phyloP scores from a whole-genome alignment of 1,284 basidiomycete species.

The Hemileia vastatrix region DNA sequence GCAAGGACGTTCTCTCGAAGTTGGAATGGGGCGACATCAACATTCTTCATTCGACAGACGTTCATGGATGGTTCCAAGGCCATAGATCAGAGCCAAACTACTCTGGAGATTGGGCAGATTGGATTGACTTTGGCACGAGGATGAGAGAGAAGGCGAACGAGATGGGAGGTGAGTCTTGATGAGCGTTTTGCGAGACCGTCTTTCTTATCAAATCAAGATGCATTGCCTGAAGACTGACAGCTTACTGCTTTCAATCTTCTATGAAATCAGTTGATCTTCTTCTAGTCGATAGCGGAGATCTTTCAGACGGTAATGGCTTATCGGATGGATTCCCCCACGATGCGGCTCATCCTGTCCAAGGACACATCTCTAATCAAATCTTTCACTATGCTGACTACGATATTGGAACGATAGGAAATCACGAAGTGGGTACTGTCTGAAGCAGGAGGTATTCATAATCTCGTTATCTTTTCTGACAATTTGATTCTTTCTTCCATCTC shows the following conservation, averaged over 20 bases:
- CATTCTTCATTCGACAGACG: slow-evolving; percentile 36
- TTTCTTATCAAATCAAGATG: no score
- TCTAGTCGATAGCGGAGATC: slow-evolving; percentile 38
- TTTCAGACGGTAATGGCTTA: slow-evolving; percentile 38
- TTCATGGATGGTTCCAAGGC: slow-evolving; percentile 32
- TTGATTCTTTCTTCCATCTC: no score
- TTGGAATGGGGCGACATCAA: slow-evolving; percentile 36
- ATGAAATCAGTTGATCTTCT: slow-evolving; percentile 29
- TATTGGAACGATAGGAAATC: slow-evolving; percentile 38
- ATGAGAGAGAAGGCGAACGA: slow-evolving; percentile 30
- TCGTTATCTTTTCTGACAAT: no score
- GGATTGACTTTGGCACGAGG: slow-evolving; percentile 35
- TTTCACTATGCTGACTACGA: slow-evolving; percentile 39
- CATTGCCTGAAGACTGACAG: no score
- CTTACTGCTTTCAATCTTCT: no score
- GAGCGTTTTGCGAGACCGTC: no score
- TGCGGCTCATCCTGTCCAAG: not conserved
- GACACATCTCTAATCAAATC: not conserved
- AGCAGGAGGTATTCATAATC: no score
- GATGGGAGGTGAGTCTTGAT: slow-evolving; percentile 25
- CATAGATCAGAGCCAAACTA: slow-evolving; percentile 37
- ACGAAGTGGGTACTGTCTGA: slow-evolving; percentile 25
- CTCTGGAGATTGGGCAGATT: slow-evolving; percentile 35
- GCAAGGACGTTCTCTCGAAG: slow-evolving; percentile 21
- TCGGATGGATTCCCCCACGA: slow-evolving; percentile 27